Evolutionary conservation across 192 early-diverging fungal genomes (phyloP).

Genomic region (Linnemannia hyalina): DNA sequence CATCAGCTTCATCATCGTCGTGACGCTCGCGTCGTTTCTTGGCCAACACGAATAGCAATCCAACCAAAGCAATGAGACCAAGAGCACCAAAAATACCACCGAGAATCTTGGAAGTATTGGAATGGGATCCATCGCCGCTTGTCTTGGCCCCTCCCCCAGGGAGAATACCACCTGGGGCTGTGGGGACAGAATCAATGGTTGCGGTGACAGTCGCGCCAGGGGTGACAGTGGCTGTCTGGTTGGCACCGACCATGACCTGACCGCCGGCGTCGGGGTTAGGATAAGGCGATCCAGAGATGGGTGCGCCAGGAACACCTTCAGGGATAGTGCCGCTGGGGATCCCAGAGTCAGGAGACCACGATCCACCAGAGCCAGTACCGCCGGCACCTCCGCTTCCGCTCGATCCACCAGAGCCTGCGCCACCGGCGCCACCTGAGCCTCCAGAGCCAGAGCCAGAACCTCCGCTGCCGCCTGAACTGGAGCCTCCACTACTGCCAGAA

Average conservation of each 20-base stretch:
- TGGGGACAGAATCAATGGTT: neutral
- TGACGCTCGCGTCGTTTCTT: slow-evolving; percentile 17
- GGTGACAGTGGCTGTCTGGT: neutral
- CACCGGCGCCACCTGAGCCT: neutral
- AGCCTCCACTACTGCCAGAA: neutral
- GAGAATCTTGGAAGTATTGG: neutral
- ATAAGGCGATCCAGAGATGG: slow-evolving; percentile 11
- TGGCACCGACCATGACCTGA: slow-evolving; percentile 23
- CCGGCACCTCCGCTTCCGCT: neutral
- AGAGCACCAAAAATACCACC: slow-evolving; percentile 19
- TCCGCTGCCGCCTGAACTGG: neutral
- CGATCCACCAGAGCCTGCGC: slow-evolving; percentile 11
- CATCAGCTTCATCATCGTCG: neutral
- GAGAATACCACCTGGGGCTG: neutral
- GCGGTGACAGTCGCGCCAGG: neutral
- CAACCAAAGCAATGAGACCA: slow-evolving; percentile 22
- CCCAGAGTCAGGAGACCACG: too few relatives aligned
- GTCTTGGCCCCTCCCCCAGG: slow-evolving; percentile 9
- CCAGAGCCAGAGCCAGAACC: too few relatives aligned
- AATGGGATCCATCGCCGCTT: neutral
- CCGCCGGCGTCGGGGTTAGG: slow-evolving; percentile 34
- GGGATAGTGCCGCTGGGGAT: too few relatives aligned
- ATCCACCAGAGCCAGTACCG: neutral
- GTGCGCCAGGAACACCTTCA: neutral
- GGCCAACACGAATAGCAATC: slow-evolving; percentile 27